Conservation (phyloP, 768 basidiomycete genomes). For the Suillus spraguei region DNA sequence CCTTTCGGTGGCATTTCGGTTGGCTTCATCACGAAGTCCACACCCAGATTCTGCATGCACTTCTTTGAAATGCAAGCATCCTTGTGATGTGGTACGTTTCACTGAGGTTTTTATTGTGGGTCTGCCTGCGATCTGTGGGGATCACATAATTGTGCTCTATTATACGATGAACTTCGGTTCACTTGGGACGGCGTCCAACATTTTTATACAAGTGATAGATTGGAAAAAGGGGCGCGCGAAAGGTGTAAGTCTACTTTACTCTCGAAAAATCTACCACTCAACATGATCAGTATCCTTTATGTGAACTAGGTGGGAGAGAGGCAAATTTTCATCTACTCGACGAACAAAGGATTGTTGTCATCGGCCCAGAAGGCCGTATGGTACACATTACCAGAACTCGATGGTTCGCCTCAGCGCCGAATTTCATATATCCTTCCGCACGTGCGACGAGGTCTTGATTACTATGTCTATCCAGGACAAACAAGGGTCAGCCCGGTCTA, state of each 20-base stretch:
- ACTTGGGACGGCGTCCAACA: neutral
- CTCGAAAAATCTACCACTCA: neutral
- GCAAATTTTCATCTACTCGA: neutral
- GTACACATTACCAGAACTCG: neutral
- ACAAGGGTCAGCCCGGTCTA: neutral
- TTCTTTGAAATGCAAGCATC: neutral
- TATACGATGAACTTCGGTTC: neutral
- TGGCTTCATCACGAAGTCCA: neutral
- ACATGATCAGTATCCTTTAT: neutral
- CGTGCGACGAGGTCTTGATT: neutral
- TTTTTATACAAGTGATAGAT: conserved; percentile 3
- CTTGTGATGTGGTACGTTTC: neutral
- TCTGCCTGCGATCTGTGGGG: conserved; percentile 2
- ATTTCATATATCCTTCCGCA: neutral
- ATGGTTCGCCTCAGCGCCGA: neutral
- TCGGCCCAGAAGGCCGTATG: neutral
- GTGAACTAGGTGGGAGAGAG: neutral
- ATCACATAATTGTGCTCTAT: neutral
- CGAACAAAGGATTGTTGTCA: neutral
- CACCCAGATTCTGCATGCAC: neutral
- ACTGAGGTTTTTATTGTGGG: too few relatives aligned
- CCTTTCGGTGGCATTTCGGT: neutral
- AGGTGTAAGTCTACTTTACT: neutral
- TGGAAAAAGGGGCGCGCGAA: neutral
- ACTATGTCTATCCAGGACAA: neutral